phyloP scores from a whole-genome alignment of 805 yeast species.

The Yarrowia sp. region DNA sequence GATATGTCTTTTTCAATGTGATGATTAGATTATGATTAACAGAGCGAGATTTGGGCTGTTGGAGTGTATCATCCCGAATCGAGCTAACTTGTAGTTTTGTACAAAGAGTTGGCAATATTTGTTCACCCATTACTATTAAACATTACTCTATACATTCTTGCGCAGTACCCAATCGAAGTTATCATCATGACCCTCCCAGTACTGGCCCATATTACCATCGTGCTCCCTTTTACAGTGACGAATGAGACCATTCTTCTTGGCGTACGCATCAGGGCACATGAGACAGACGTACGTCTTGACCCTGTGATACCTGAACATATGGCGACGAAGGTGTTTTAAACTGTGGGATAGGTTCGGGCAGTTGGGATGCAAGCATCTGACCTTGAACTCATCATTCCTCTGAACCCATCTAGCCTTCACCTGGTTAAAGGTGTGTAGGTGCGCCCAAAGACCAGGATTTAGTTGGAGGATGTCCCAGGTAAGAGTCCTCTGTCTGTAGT shows the following conservation, averaged over 20 bases:
- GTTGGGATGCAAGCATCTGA: too few relatives aligned
- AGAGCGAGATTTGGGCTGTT: background rate
- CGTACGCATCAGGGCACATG: background rate
- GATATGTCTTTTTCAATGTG: slow-evolving; percentile 34
- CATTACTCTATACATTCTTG: too few relatives aligned
- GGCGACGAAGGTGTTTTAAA: background rate
- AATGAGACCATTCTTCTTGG: background rate
- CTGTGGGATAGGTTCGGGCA: too few relatives aligned
- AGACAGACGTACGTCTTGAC: background rate
- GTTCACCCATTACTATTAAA: too few relatives aligned
- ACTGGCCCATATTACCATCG: background rate
- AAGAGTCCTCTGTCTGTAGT: background rate
- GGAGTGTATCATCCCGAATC: background rate
- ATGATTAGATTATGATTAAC: slow-evolving; percentile 29
- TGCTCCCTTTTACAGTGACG: background rate
- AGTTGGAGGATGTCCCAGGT: background rate
- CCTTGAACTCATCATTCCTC: too few relatives aligned
- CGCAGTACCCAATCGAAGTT: too few relatives aligned
- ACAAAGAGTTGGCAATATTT: too few relatives aligned
- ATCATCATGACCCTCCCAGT: background rate
- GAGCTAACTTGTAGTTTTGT: background rate
- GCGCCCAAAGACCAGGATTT: background rate
- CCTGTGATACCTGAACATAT: background rate
- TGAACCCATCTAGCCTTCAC: background rate
- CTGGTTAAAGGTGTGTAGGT: background rate